Percentiles rank a stretch among this genome's conserved stretches.
Evolutionary conservation across 495 filamentous ascomycete genomes (phyloP).

Genomic region (Peziza echinospora): DNA sequence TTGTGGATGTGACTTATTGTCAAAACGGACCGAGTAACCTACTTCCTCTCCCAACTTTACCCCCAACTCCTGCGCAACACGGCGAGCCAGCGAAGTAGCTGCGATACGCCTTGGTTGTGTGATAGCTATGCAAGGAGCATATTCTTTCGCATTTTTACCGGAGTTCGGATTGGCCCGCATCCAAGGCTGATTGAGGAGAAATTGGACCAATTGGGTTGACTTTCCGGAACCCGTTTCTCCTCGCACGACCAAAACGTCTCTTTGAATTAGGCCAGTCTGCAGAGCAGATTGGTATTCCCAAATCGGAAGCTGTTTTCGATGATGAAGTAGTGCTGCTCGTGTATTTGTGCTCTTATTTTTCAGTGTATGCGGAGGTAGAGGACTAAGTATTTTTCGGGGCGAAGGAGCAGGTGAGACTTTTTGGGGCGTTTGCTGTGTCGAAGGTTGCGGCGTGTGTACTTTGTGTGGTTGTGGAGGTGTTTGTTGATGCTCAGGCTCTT

Average conservation of each 20-base stretch:
- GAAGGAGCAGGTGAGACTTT: no score
- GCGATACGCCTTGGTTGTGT: constrained; percentile 89
- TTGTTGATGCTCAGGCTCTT: no score
- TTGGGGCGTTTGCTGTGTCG: no score
- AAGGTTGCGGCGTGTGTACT: no score
- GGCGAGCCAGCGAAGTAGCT: constrained; percentile 71
- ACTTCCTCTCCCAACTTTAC: constrained; percentile 53
- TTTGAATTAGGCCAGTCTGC: constrained; percentile 35
- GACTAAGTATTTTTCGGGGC: no score
- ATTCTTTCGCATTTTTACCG: constrained; percentile 22
- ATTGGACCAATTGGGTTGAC: constrained; percentile 89
- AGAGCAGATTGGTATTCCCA: constrained; percentile 54
- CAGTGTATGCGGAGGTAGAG: no score
- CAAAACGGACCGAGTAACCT: constrained; percentile 87
- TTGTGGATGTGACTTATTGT: constrained; percentile 50
- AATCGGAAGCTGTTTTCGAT: constrained; percentile 52
- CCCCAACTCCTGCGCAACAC: constrained; percentile 81
- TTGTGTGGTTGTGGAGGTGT: no score
- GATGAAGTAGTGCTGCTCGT: constrained; percentile 24
- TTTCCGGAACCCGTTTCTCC: constrained; percentile 96
- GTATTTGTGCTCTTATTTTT: neutral
- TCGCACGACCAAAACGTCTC: constrained; percentile 63
- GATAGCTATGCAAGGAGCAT: constrained; percentile 47
- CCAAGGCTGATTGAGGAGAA: constrained; percentile 56
- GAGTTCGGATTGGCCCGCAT: constrained; percentile 20